Evolutionary conservation across 2,329 filamentous ascomycete species (phyloP), one percentile per base, ranked within the genome.

Genomic region (Pseudogymnoascus sp.): DNA sequence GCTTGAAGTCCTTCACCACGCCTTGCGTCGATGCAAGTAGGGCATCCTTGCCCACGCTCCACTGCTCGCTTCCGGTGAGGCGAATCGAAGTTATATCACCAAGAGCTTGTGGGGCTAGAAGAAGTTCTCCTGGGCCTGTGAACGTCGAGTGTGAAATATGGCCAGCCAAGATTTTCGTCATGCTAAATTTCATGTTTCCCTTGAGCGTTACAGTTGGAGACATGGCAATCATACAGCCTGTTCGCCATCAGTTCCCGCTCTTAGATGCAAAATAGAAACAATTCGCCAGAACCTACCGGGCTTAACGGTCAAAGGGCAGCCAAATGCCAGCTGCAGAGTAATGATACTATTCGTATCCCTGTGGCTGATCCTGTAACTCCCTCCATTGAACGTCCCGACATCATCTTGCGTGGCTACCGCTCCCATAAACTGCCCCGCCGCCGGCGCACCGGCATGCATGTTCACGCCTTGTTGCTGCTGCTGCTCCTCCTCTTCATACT

Each of bases 371-470:
- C 94, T 84, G 74, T 93, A 99, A 72, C 90, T 93, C 11, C 94
- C 94, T 14, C 94, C 94, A 73, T 97, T 97, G 79, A 97, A 99
- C 0, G 89, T 94, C n/a, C 94, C 94, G 1, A 96, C 85, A 69
- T 96, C 92, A 74, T 97, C 94, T 31, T 85, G 79, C 0, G 83
- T 82, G 0, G 87, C 78, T 33, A 76, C 76, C 0, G 83, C 85
- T 31, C 89, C 90, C 5, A 80, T 74, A 67, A 93, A 92, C 63
- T 88, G 82, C 6, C 42, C 65, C n/a, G 70, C 70, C 14, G 68
- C 61, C 12, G 71, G 71, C 0, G 78, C 77, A 12, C 77, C 77
- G 18, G 77, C 77, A 2, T 76, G 74, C 14, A 77, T 68, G 64
- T 72, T 71, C 3, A 31, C 16, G 8, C 59, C 42, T 50, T 50